Evolutionary conservation across 345 rosid genomes (phyloP), one percentile per base, ranked within the genome.

Genomic region (Gossypium stocksii): DNA sequence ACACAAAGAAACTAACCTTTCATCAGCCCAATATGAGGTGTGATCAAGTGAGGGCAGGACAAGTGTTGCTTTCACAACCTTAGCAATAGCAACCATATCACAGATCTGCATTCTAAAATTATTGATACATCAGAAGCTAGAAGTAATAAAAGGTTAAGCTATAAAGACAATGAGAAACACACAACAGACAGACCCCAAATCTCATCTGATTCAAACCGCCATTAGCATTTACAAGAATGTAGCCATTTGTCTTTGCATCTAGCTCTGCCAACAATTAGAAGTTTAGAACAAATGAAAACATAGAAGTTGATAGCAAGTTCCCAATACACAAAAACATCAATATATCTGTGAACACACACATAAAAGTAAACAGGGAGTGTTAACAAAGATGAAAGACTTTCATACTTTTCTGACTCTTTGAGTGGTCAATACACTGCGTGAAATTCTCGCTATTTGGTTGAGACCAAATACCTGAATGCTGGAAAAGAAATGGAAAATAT

Each of bases 191-290:
- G 90, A 95, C 99, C 98, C 99, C 98, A 87, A 93, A 92, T 91
- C 99, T 87, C 99, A 95, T 93, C 89, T 95, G 98, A 82, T 95
- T 95, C 76, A 95, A 86, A 86, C 99, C 99, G 65, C 98, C 99
- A 78, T 95, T 95, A 62, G 98, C 97, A 85, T 91, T 92, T 74
- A 91, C 82, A 65, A 91, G 91, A 72, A 95, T 83, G 83, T 88
- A 95, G 20, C 97, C 98, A 83, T 91, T 88, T 15, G 96, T 93
- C 79, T 81, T 90, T 74, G 84, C 78, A 75, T 80, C 91, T 69
- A 89, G 79, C 89, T 80, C 97, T 93, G 93, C 82, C 81, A 88
- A 68, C 4, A 61, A 53, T 67, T 44, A 67, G 70, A 56, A 70
- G 73, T 23, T 64, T 22, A 29, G 70, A 70, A 17, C 44, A 61